phyloP scores from a whole-genome alignment of 805 yeast species.

The Hanseniaspora pseudoguilliermondii region DNA sequence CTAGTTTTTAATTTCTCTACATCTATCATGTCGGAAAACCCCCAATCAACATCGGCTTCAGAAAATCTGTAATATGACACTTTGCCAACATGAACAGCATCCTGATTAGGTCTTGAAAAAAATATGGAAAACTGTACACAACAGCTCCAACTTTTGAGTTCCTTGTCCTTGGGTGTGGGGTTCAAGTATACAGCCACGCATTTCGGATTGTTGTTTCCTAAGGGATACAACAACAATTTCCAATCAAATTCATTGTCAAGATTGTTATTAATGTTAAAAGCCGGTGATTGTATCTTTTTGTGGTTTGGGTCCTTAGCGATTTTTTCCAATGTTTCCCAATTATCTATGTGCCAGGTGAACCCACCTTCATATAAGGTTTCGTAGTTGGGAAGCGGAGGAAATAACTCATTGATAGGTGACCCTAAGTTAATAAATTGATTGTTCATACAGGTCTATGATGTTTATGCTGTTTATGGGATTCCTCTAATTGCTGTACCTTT shows the following conservation, averaged over 20 bases:
- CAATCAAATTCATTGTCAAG: constrained; percentile 46
- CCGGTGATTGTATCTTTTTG: constrained; percentile 13
- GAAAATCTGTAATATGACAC: constrained; percentile 69
- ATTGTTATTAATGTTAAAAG: constrained; percentile 27
- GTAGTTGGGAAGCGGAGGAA: constrained; percentile 17
- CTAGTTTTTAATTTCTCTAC: constrained; percentile 33
- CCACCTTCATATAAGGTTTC: constrained; percentile 25
- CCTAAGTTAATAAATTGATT: constrained; percentile 6
- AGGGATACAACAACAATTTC: constrained; percentile 65
- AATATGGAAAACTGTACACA: constrained; percentile 85
- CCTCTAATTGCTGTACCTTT: too few relatives aligned
- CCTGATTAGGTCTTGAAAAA: constrained; percentile 61
- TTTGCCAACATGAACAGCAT: constrained; percentile 43
- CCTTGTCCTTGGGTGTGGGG: constrained; percentile 35
- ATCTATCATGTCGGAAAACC: constrained; percentile 69
- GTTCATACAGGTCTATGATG: too few relatives aligned
- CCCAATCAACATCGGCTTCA: constrained; percentile 82
- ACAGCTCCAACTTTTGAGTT: constrained; percentile 56
- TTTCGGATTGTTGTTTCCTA: constrained; percentile 45
- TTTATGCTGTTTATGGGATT: too few relatives aligned
- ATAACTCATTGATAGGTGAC: constrained; percentile 13
- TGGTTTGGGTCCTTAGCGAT: constrained; percentile 13
- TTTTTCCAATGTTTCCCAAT: constrained; percentile 36
- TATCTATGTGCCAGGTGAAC: constrained; percentile 40
- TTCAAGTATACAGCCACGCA: constrained; percentile 67